phyloP scores from a whole-genome alignment of 306 rosid species.

The Vicia sativa region DNA sequence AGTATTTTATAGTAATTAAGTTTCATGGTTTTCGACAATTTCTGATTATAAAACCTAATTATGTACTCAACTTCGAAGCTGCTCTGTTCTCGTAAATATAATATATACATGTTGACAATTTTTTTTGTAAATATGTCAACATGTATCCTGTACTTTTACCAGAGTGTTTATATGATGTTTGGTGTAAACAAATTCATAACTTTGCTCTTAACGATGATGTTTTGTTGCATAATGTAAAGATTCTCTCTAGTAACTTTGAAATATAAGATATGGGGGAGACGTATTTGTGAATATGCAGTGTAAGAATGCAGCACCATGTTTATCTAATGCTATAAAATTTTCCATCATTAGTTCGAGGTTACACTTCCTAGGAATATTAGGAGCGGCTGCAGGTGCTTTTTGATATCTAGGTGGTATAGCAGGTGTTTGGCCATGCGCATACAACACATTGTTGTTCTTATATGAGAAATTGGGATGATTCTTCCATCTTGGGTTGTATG shows the following conservation, averaged over 20 bases:
- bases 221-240: background rate
- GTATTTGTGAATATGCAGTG: background rate
- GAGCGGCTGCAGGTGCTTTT: no score
- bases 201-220: background rate
- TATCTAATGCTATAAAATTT: no score
- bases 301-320: no score
- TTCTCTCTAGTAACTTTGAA: background rate
- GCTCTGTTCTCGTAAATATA: background rate
- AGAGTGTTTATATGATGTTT: background rate
- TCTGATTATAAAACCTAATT: constrained; percentile 26
- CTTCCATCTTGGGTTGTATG: no score
- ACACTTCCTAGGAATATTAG: no score
- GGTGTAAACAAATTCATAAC: background rate
- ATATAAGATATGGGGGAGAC: background rate
- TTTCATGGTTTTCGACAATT: constrained; percentile 19
- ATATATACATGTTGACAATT: background rate
- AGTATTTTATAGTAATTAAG: constrained; percentile 20
- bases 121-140: background rate
- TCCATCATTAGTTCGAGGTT: no score
- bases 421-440: no score
- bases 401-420: no score
- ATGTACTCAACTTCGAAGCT: constrained; percentile 20
- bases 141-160: background rate
- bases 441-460: no score
- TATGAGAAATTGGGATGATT: no score